These are phyloP conservation scores for Rhexocercosporidium sp. DNA, from an alignment of 2,329 filamentous ascomycete genomes.

Conservation along the genomic window DNA sequence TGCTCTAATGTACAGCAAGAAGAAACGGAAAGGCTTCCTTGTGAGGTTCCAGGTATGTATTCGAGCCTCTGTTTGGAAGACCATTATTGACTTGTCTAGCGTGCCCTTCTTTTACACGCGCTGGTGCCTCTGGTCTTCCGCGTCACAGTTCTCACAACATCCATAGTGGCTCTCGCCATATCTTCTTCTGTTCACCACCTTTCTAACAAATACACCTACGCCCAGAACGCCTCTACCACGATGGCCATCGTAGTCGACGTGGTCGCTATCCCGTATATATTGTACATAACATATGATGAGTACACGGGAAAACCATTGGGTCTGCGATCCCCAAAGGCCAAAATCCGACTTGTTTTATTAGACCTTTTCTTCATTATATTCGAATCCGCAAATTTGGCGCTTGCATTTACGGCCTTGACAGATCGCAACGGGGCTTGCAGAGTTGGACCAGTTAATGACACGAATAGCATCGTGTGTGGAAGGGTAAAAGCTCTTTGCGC, in stretches of 20 bases:
- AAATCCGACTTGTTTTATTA: conserved; percentile 86
- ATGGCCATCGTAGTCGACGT: conserved; percentile 91
- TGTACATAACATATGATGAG: conserved; percentile 96
- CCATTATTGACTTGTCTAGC: conserved; percentile 30
- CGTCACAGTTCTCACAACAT: conserved; percentile 81
- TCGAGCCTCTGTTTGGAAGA: too few relatives aligned
- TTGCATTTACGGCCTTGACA: conserved; percentile 84
- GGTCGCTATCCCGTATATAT: conserved; percentile 85
- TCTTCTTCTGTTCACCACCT: conserved; percentile 74
- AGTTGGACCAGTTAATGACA: conserved; percentile 45
- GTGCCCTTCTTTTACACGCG: conserved; percentile 48
- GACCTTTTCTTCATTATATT: conserved; percentile 98
- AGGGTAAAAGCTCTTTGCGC: conserved; percentile 75
- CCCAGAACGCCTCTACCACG: conserved; percentile 76
- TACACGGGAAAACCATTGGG: conserved; percentile 94
- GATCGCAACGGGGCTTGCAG: conserved; percentile 65
- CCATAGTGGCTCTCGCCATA: conserved; percentile 79
- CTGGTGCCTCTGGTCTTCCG: conserved; percentile 87
- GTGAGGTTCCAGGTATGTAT: conserved; percentile 37
- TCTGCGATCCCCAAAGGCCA: conserved; percentile 80
- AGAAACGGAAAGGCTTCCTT: conserved; percentile 34
- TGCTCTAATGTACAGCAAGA: conserved; percentile 38
- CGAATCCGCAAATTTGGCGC: conserved; percentile 87
- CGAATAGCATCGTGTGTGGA: conserved; percentile 57
- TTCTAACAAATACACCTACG: conserved; percentile 46